phyloP scores from a whole-genome alignment of 495 filamentous ascomycete genomes.

The Staphylotrichum tortipilum region DNA sequence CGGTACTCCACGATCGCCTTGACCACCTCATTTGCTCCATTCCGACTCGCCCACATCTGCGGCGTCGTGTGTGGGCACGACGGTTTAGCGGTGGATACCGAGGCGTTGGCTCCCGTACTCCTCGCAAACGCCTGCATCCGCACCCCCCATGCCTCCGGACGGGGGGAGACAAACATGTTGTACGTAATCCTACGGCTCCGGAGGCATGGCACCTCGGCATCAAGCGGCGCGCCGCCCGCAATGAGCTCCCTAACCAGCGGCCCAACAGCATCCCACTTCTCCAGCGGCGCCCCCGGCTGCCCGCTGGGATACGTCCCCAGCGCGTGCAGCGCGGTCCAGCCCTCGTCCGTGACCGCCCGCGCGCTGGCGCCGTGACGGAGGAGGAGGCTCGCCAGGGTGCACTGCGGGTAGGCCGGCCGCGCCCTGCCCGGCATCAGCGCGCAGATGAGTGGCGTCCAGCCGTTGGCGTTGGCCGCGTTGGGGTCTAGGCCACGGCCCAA shows the following conservation, averaged over 20 bases:
- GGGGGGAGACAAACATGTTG: not conserved
- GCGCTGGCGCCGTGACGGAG: conserved; percentile 11
- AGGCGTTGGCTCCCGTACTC: not conserved
- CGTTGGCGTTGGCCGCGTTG: conserved; percentile 11
- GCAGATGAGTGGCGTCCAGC: conserved; percentile 21
- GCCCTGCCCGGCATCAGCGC: conserved; percentile 8
- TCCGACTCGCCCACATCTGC: no score
- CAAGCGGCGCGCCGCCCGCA: conserved; percentile 1
- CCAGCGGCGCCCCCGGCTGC: not conserved
- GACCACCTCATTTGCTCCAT: no score
- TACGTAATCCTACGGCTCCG: not conserved
- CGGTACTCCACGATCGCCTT: no score
- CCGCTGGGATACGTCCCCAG: conserved; percentile 5
- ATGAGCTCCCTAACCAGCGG: conserved; percentile 3
- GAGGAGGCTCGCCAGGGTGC: conserved; percentile 1
- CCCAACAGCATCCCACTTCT: not conserved
- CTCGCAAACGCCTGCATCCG: conserved; percentile 4
- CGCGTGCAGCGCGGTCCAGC: conserved; percentile 15
- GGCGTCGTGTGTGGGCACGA: conserved; percentile 4
- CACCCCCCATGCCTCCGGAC: conserved; percentile 5
- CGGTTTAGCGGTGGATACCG: no score
- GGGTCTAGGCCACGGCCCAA: conserved; percentile 11
- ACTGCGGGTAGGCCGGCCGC: not conserved
- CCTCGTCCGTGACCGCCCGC: conserved; percentile 10
- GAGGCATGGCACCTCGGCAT: not conserved